A percentile compares a stretch with the other conserved stretches of the same genome.
Conservation (phyloP, 2,329 filamentous ascomycete species). For the Cordyceps cateniannulata region DNA sequence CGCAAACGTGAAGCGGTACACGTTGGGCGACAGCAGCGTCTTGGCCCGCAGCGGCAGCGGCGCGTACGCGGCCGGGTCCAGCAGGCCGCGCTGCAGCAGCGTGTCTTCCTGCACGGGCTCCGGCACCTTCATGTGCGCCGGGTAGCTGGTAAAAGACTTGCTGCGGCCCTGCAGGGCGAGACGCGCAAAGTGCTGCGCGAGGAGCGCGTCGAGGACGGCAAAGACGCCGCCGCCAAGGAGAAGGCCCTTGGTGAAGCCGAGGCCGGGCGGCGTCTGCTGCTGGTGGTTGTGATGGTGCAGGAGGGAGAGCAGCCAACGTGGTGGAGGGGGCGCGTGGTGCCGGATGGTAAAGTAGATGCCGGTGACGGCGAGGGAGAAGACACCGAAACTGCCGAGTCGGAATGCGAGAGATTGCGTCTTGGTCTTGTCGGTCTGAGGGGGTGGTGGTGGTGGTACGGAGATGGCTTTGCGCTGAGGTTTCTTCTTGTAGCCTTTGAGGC, state of each 20-base stretch:
- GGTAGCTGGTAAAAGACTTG: constrained; percentile 26
- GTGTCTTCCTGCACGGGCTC: constrained; percentile 31
- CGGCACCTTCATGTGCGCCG: constrained; percentile 33
- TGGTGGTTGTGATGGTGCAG: too few species aligned
- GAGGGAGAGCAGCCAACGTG: constrained; percentile 3
- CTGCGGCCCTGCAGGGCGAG: constrained; percentile 25
- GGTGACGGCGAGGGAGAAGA: constrained; percentile 18
- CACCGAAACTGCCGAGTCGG: constrained; percentile 16
- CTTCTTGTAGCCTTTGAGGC: constrained; percentile 25
- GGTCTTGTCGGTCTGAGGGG: not conserved
- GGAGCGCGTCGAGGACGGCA: constrained; percentile 25
- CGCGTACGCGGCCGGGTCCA: constrained; percentile 43
- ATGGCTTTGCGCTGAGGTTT: constrained; percentile 10
- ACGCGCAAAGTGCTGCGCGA: constrained; percentile 24
- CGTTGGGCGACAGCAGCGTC: constrained; percentile 33
- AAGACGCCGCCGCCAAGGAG: constrained; percentile 28
- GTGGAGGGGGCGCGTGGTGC: constrained; percentile 7
- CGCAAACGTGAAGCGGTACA: constrained; percentile 41
- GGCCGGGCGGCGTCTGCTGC: constrained; percentile 13
- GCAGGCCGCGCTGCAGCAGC: constrained; percentile 37
- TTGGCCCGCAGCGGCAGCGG: constrained; percentile 38
- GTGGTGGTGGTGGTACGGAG: not conserved
- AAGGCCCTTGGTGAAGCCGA: constrained; percentile 32
- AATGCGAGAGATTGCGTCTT: not conserved
- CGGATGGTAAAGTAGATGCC: constrained; percentile 18